Percentiles rank a stretch among this genome's conserved stretches.
Evolutionary conservation across 257 asterid genomes (phyloP).

Genomic region (Dorcoceras hygrometricum): DNA sequence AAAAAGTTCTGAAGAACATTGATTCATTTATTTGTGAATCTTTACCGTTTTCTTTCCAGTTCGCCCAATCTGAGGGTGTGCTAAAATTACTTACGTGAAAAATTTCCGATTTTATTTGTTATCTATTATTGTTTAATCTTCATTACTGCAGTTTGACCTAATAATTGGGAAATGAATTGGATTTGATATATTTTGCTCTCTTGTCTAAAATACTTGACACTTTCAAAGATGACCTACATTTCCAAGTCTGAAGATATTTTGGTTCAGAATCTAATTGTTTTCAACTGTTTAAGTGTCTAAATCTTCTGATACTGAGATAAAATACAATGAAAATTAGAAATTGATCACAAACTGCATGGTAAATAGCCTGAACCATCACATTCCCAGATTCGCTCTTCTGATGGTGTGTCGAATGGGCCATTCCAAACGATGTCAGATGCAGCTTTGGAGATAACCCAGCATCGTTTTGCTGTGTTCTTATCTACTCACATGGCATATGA

Average conservation of each 20-base stretch:
- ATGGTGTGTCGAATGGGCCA: constrained; percentile 44
- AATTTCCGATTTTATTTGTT: no score
- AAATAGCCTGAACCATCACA: constrained; percentile 5
- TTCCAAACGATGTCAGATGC: constrained; percentile 51
- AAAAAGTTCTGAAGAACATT: background rate
- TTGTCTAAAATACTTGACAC: background rate
- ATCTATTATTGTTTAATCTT: no score
- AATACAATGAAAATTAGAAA: no score
- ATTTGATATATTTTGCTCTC: background rate
- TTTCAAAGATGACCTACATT: background rate
- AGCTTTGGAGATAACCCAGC: constrained; percentile 54
- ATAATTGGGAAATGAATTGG: background rate
- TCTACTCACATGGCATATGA: constrained; percentile 66
- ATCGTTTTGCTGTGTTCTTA: constrained; percentile 62
- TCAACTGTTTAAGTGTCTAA: background rate
- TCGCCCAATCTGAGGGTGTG: background rate
- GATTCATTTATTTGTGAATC: no score
- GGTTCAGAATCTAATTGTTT: no score
- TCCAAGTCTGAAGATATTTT: background rate
- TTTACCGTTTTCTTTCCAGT: background rate
- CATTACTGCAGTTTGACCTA: background rate
- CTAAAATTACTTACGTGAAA: no score
- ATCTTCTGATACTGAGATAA: background rate
- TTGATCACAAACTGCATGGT: background rate
- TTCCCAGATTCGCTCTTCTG: constrained; percentile 2